These are phyloP conservation scores for Botryotinia narcissicola DNA, from an alignment of 2,329 filamentous ascomycete species.

Conservation along the genomic window DNA sequence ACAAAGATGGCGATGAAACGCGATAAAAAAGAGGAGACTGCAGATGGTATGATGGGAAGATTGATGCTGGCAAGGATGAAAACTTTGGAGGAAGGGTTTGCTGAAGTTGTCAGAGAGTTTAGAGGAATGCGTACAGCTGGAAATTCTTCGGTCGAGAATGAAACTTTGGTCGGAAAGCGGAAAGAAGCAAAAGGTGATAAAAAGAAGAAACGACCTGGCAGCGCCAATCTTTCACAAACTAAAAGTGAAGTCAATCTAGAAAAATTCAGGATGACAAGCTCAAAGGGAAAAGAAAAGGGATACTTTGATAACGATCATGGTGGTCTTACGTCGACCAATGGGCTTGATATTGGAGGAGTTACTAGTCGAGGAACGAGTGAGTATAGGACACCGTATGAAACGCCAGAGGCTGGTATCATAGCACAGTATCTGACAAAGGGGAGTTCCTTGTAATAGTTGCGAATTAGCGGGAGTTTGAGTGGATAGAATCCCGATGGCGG, in stretches of 20 bases:
- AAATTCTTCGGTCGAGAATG: constrained; percentile 32
- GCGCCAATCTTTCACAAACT: constrained; percentile 19
- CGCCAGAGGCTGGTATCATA: constrained; percentile 6
- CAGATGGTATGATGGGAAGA: constrained; percentile 72
- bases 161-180: constrained; percentile 26
- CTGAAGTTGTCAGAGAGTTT: constrained; percentile 80
- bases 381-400: constrained; percentile 5
- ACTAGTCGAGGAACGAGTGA: constrained; percentile 14
- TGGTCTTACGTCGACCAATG: not conserved
- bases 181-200: constrained; percentile 19
- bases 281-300: constrained; percentile 6
- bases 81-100: constrained; percentile 85
- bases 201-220: constrained; percentile 16
- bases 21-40: constrained; percentile 44
- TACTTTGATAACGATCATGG: constrained; percentile 14
- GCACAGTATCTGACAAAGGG: constrained; percentile 11
- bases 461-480: constrained; percentile 14
- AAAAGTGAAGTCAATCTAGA: constrained; percentile 28
- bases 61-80: constrained; percentile 89
- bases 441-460: constrained; percentile 12
- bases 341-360: not conserved
- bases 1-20: constrained; percentile 53
- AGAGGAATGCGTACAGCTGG: constrained; percentile 35
- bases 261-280: not conserved
- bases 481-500: not conserved